Percentiles rank a stretch among this genome's conserved stretches.
Conservation (phyloP, 2,329 filamentous ascomycete genomes). For the Diaporthe citriasiana region DNA sequence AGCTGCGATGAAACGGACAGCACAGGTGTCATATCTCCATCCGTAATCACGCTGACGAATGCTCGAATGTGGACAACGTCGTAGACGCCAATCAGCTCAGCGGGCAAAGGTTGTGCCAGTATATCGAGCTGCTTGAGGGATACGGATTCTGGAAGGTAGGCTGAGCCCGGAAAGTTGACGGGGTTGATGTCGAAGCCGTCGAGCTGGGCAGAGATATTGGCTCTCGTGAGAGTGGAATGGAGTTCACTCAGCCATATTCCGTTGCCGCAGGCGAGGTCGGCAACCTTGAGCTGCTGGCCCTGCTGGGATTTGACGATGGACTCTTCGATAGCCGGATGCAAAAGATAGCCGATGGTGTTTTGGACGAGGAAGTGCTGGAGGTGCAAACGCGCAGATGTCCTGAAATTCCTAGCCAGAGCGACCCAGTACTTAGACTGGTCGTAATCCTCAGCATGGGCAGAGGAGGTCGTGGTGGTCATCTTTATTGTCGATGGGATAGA, state of each 20-base stretch:
- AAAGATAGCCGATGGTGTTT: background rate
- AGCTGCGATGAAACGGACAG: background rate
- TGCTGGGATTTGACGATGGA: background rate
- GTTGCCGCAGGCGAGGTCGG: background rate
- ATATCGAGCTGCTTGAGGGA: background rate
- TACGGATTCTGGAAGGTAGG: background rate
- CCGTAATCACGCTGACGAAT: background rate
- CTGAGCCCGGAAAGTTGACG: background rate
- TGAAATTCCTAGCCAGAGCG: background rate
- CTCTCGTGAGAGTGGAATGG: background rate
- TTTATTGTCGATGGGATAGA: background rate
- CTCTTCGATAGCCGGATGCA: background rate
- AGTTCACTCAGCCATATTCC: slow-evolving; percentile 4
- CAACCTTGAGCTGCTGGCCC: background rate
- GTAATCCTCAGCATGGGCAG: background rate
- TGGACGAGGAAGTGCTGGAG: background rate
- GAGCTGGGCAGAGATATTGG: background rate
- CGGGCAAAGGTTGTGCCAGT: background rate
- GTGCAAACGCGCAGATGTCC: background rate
- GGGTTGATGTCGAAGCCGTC: slow-evolving; percentile 9
- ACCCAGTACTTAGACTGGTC: background rate
- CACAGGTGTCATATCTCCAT: background rate
- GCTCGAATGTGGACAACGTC: background rate
- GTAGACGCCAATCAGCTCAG: background rate
- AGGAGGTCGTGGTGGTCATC: background rate